Conservation (phyloP, 179 eudicot genomes). For the Vitellaria paradoxa region DNA sequence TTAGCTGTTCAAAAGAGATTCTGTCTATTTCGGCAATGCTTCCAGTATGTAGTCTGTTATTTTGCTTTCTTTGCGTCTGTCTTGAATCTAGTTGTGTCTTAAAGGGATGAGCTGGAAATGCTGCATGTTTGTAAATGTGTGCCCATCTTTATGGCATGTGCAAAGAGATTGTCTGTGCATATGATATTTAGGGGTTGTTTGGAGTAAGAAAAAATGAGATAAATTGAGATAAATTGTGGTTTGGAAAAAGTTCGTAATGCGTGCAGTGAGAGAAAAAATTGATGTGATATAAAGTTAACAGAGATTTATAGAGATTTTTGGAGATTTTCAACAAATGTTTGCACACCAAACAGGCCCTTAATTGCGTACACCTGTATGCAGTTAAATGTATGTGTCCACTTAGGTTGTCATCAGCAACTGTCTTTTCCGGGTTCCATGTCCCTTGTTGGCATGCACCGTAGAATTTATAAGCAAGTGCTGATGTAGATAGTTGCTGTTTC, state of each 20-base stretch:
- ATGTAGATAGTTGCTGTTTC: slow-evolving; percentile 95
- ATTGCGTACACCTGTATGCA: slow-evolving; percentile 33
- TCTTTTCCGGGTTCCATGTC: slow-evolving; percentile 80
- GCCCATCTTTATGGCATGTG: slow-evolving; percentile 15
- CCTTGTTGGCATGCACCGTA: slow-evolving; percentile 79
- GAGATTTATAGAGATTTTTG: too few species aligned
- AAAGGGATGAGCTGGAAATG: slow-evolving; percentile 18
- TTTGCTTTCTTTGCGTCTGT: slow-evolving; percentile 3
- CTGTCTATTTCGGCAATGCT: slow-evolving; percentile 96
- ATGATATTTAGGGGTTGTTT: too few species aligned
- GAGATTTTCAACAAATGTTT: too few species aligned
- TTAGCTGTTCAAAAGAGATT: slow-evolving; percentile 91
- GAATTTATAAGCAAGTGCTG: slow-evolving; percentile 82
- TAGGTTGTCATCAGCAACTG: slow-evolving; percentile 94
- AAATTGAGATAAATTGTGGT: too few species aligned
- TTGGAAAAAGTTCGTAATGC: too few species aligned
- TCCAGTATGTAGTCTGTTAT: slow-evolving; percentile 49
- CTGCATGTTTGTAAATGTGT: slow-evolving; percentile 18
- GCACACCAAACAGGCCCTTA: too few species aligned
- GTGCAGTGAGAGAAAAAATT: too few species aligned
- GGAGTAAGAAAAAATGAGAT: too few species aligned
- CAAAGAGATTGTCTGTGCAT: slow-evolving; percentile 11
- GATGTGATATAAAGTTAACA: too few species aligned
- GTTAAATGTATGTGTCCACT: slow-evolving; percentile 34
- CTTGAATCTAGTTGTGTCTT: slow-evolving; percentile 16